Conservation (phyloP, 2,329 filamentous ascomycete genomes). For the Colletotrichum siamense region DNA sequence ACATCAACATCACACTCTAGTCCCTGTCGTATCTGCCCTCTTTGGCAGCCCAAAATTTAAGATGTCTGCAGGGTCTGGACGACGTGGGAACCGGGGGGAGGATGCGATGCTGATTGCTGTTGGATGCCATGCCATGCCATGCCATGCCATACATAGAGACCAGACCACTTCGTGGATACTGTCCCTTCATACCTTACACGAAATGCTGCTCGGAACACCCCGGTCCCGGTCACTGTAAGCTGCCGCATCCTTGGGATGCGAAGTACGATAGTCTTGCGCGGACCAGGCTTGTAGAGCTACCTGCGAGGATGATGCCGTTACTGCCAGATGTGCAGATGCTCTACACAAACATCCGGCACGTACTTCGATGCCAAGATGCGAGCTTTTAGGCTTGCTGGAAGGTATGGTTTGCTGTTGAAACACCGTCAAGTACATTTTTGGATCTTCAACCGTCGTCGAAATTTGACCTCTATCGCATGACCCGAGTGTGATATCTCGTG, state of each 20-base stretch:
- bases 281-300: background rate
- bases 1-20: conserved; percentile 13
- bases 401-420: background rate
- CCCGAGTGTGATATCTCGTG: background rate
- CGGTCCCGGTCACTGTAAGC: background rate
- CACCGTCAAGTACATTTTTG: background rate
- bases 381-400: background rate
- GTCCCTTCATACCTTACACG: background rate
- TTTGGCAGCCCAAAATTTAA: conserved; percentile 19
- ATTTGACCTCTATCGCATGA: background rate
- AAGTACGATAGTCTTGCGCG: background rate
- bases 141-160: background rate
- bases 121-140: background rate
- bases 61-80: conserved; percentile 24
- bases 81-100: conserved; percentile 8
- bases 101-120: conserved; percentile 3
- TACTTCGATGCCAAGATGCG: background rate
- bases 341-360: background rate
- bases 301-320: background rate
- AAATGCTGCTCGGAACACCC: background rate
- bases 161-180: background rate
- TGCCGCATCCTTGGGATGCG: background rate
- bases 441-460: background rate
- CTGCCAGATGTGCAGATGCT: background rate
- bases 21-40: conserved; percentile 13